These are phyloP conservation scores for Davidsoniella eucalypti DNA, from an alignment of 2,329 filamentous ascomycete species.

Conservation along the genomic window DNA sequence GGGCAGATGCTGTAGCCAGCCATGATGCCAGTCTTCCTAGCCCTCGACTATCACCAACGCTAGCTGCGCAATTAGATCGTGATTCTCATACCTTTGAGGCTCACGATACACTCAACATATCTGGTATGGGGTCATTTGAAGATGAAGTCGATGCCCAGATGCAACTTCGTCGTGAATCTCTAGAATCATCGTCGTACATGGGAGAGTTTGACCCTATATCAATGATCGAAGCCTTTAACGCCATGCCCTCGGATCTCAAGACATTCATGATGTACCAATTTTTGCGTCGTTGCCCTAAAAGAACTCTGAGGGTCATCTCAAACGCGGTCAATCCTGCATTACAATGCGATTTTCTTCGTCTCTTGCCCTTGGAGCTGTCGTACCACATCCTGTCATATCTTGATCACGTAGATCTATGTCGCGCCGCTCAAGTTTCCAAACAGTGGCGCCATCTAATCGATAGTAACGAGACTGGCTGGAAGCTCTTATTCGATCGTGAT, in stretches of 20 bases:
- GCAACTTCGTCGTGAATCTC: slow-evolving; percentile 1
- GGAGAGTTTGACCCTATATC: slow-evolving; percentile 59
- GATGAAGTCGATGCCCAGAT: slow-evolving; percentile 4
- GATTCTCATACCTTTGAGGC: slow-evolving; percentile 28
- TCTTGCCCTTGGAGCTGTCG: slow-evolving; percentile 72
- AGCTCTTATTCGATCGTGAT: slow-evolving; percentile 72
- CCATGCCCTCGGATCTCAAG: slow-evolving; percentile 81
- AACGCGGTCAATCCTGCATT: slow-evolving; percentile 83
- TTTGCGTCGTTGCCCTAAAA: slow-evolving; percentile 69
- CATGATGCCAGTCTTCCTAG: slow-evolving; percentile 90
- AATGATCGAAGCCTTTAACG: slow-evolving; percentile 80
- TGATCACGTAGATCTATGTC: slow-evolving; percentile 71
- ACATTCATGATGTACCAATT: slow-evolving; percentile 95
- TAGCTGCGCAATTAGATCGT: slow-evolving; percentile 43
- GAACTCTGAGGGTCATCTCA: slow-evolving; percentile 77
- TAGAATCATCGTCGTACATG: background rate
- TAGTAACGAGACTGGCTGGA: slow-evolving; percentile 90
- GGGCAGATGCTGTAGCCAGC: slow-evolving; percentile 17
- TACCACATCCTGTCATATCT: slow-evolving; percentile 79
- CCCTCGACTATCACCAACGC: slow-evolving; percentile 80
- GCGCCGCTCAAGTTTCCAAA: slow-evolving; percentile 82
- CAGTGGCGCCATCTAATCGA: slow-evolving; percentile 85
- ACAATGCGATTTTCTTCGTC: slow-evolving; percentile 80
- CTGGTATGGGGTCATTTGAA: slow-evolving; percentile 9
- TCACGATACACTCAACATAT: slow-evolving; percentile 24